phyloP scores from a whole-genome alignment of 345 rosid genomes.

The Chamaenerion angustifolium region DNA sequence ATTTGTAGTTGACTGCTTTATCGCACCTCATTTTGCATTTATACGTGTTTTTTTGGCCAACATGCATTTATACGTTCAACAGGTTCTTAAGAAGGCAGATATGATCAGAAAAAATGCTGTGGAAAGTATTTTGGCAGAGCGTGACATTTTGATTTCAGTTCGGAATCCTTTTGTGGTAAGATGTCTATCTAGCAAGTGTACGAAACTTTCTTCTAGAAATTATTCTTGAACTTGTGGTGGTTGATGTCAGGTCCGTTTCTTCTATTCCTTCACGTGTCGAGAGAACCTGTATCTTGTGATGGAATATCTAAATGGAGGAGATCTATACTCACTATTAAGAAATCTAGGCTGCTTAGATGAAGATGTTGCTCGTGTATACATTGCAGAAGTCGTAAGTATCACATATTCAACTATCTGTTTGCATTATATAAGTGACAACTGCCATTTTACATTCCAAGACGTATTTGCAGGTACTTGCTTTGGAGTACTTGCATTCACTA shows the following conservation, averaged over 20 bases:
- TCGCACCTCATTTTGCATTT: not conserved
- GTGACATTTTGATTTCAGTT: constrained; percentile 97
- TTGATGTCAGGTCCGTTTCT: constrained; percentile 81
- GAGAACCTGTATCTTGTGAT: constrained; percentile 98
- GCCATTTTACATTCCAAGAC: constrained; percentile 1
- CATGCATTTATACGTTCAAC: constrained; percentile 11
- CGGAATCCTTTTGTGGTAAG: constrained; percentile 99
- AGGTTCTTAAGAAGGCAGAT: constrained; percentile 98
- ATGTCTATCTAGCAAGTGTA: constrained; percentile 24
- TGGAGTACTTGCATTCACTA: constrained; percentile 90
- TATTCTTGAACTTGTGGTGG: constrained; percentile 15
- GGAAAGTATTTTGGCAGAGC: constrained; percentile 97
- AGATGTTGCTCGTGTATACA: constrained; percentile 93
- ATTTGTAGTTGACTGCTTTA: not conserved
- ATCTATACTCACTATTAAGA: constrained; percentile 85
- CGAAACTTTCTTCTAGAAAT: constrained; percentile 11
- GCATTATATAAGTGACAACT: not conserved
- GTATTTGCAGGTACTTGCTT: constrained; percentile 68
- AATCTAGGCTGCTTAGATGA: constrained; percentile 97
- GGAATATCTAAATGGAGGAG: constrained; percentile 99
- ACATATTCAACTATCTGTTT: not conserved
- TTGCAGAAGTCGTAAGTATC: constrained; percentile 95
- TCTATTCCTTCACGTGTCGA: constrained; percentile 97
- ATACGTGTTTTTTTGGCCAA: too few relatives aligned
- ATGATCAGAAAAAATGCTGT: constrained; percentile 99